A percentile compares a stretch with the other conserved stretches of the same genome.
These are phyloP conservation scores for Bolboschoenus planiculmis DNA, from an alignment of 176 grass and related monocot species.

Conservation along the genomic window DNA sequence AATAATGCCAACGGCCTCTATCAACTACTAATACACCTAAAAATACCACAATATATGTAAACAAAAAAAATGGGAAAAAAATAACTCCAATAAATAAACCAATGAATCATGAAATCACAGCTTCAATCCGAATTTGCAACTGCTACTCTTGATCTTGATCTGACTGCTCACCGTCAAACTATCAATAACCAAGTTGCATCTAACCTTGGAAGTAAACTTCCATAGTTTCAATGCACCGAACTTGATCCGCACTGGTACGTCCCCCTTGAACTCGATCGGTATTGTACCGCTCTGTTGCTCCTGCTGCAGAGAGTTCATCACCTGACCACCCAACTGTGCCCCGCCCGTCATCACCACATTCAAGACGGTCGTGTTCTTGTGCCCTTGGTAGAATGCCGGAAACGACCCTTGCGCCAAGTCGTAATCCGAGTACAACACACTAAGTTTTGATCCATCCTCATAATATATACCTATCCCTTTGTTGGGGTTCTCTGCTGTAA, in stretches of 20 bases:
- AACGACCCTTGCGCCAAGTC: conserved; percentile 37
- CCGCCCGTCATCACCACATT: conserved; percentile 36
- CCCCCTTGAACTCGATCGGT: conserved; percentile 58
- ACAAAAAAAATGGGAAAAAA: background rate
- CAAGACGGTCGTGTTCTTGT: conserved; percentile 65
- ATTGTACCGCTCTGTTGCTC: conserved; percentile 50
- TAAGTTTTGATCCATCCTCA: conserved; percentile 42
- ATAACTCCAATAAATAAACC: background rate
- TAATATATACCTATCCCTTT: conserved; percentile 53
- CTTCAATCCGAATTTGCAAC: conserved; percentile 78
- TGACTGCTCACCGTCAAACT: conserved; percentile 54
- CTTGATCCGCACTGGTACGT: conserved; percentile 60
- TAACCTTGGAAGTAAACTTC: conserved; percentile 59
- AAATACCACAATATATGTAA: background rate
- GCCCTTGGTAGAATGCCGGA: conserved; percentile 75
- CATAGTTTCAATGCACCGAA: conserved; percentile 47
- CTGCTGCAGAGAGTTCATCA: conserved; percentile 31
- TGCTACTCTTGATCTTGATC: conserved; percentile 89
- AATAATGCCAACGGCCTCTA: conserved; percentile 14
- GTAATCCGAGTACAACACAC: conserved; percentile 39
- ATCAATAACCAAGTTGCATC: conserved; percentile 62
- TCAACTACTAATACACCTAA: background rate
- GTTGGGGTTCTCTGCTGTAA: conserved; percentile 69
- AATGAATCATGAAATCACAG: conserved; percentile 32
- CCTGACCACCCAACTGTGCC: conserved; percentile 44